These are phyloP conservation scores for Staphylotrichum tortipilum DNA, from an alignment of 495 filamentous ascomycete species.

Conservation along the genomic window DNA sequence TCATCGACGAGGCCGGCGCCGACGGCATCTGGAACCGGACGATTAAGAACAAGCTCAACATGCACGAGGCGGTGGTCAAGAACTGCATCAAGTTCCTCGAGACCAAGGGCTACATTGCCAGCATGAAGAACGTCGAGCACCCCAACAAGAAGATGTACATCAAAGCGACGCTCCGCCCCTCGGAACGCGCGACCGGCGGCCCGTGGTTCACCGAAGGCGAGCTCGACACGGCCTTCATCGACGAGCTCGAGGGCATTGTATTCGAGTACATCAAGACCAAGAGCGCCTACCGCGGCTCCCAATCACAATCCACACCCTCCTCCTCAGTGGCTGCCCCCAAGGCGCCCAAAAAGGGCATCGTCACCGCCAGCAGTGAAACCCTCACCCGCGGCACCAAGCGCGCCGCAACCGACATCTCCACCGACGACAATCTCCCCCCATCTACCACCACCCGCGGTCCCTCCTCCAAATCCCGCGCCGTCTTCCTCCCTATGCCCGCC, in stretches of 20 bases:
- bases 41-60: conserved; percentile 62
- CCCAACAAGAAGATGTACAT: conserved; percentile 73
- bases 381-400: not conserved
- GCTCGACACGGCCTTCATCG: conserved; percentile 80
- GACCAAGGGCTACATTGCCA: conserved; percentile 45
- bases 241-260: conserved; percentile 55
- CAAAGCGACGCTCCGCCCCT: conserved; percentile 65
- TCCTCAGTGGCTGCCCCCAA: conserved; percentile 11
- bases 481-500: conserved; percentile 55
- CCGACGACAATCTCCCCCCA: conserved; percentile 22
- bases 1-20: conserved; percentile 70
- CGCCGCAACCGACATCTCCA: conserved; percentile 35
- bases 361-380: conserved; percentile 23
- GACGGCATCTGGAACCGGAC: conserved; percentile 84
- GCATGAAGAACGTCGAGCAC: conserved; percentile 56
- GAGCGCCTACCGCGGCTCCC: conserved; percentile 52
- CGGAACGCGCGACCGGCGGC: conserved; percentile 82
- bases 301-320: conserved; percentile 13
- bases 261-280: conserved; percentile 60
- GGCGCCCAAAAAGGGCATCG: conserved; percentile 37
- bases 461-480: conserved; percentile 6
- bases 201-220: conserved; percentile 79
- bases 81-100: conserved; percentile 71
- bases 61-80: conserved; percentile 69
- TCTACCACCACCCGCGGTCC: conserved; percentile 13